Base-by-base conservation (phyloP, 2,329 filamentous ascomycete genomes). In the Pyrenochaeta sp. region DNA sequence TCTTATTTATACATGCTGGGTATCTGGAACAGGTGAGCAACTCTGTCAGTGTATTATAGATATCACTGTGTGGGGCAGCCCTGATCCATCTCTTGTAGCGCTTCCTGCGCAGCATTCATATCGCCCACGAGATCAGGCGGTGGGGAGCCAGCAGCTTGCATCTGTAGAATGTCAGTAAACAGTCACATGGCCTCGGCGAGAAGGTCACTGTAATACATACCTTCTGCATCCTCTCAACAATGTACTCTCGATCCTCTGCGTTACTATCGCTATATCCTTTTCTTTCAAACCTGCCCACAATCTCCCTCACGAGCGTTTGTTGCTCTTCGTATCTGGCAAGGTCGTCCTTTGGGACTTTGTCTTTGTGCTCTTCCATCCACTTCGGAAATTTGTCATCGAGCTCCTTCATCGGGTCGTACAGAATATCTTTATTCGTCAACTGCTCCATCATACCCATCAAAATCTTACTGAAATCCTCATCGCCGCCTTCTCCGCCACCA, bases 371-470 rank as follows among this genome's bases (percentile, higher is more conserved):
- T 69, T 86, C 85, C 76, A 99, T 84, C 94, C 95, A 99, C 2
- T 80, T 88, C 0, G 93, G 94, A 73, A 95, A 99, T 78, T 97
- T 98, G 52, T 92, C 90, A 76, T 96, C 82, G 47, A 99, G 82
- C 79, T 99, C 95, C 82, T 97, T 97, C 93, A 99, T 97, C 2
- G 95, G 95, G 80, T 99, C 94, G 76, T 98, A 98, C 50, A 99
- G 80, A 62, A 99, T 97, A 68, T 98, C 95, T 82, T 97, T 98
- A 78, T 96, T 97, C 3, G 95, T 98, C 62, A 99, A 85, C 78
- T 99, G 93, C 80, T 98, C 92, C 94, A 99, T 98, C 92, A 98
- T 97, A 52, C 91, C 91, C 85, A 96, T 88, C 58, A 99, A 86
- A 88, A 98, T 92, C 80, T 96, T 94, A 56, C 92, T 93, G 71